Base-by-base conservation (phyloP, 805 yeast genomes). In the Nakazawaea populi region DNA sequence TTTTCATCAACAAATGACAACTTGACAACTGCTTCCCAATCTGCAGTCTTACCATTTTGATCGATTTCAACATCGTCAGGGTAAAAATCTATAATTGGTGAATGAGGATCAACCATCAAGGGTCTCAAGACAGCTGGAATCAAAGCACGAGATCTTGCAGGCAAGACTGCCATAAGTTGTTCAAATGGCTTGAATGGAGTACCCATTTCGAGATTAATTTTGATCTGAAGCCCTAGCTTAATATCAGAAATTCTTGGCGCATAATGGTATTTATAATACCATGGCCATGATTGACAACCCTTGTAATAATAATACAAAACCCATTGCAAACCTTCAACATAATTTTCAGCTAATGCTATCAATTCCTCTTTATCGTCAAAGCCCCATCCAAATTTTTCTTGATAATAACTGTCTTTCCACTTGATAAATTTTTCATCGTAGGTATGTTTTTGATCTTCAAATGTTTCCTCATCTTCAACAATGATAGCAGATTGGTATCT, bases 1-100 rank as follows among this genome's bases (percentile, higher is more conserved):
- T 78, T 68, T 60, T 87, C 89, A 57, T 94, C 97, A 44, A 94
- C 97, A 74, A 94, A 94, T 5, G 95, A 84, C 52, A 94, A 77
- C 60, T 89, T 77, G 6, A 94, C 96, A 51, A 94, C 97, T 9
- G 97, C 97, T 70, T 94, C 98, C 99, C 99, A 94, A 46, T 89
- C 85, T 2, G 94, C 96, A 50, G 90, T 88, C 65, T 94, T 94
- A 42, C 98, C 99, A 64, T 94, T 94, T 79, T 82, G 76, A 70
- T 94, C 99, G 36, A 88, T 75, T 48, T 83, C 88, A 51, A 92
- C 96, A 53, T 88, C 89, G 52, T 77, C 76, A 2, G 99, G 99
- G 63, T 94, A 94, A 61, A 89, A 90, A 60, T 90, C 97, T 51
- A 77, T 76, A 57, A 94, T 89, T 30, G 97, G 96, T 6, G 97